Evolutionary conservation across 305 asterid species (phyloP).

Genomic region (Fraxinus latifolia): DNA sequence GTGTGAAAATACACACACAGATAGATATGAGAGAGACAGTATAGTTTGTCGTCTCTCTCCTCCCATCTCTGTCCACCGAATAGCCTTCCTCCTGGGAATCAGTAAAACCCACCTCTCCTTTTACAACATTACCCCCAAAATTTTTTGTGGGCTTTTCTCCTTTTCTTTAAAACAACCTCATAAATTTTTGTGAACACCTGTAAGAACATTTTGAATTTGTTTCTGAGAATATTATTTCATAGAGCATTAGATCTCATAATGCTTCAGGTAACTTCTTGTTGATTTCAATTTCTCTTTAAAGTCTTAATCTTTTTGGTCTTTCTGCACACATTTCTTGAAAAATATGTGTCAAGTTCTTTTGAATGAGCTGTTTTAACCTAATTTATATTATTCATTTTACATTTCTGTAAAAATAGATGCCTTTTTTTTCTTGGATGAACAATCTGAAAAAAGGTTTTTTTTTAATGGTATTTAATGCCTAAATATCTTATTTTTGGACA

Average conservation of each 20-base stretch:
- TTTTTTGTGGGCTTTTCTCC: constrained; percentile 17
- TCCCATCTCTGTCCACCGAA: constrained; percentile 33
- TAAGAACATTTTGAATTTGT: constrained; percentile 9
- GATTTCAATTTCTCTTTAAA: background rate
- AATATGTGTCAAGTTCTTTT: background rate
- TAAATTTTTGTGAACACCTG: background rate
- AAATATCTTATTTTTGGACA: background rate
- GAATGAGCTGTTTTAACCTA: background rate
- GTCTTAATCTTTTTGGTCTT: background rate
- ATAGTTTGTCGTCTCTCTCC: constrained; percentile 31
- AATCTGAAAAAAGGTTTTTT: background rate
- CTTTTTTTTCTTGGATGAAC: background rate
- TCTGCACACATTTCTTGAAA: background rate
- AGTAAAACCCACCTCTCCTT: constrained; percentile 19
- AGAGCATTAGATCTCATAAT: constrained; percentile 31
- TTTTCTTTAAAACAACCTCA: background rate
- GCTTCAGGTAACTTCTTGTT: constrained; percentile 32
- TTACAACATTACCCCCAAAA: background rate
- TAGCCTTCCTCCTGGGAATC: constrained; percentile 25
- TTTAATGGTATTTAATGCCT: background rate
- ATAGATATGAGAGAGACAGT: constrained; percentile 32
- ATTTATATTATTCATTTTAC: background rate
- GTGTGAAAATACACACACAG: background rate
- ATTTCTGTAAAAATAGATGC: background rate
- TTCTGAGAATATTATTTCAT: background rate